These are phyloP conservation scores for Geum urbanum DNA, from an alignment of 306 rosid genomes.

Conservation along the genomic window DNA sequence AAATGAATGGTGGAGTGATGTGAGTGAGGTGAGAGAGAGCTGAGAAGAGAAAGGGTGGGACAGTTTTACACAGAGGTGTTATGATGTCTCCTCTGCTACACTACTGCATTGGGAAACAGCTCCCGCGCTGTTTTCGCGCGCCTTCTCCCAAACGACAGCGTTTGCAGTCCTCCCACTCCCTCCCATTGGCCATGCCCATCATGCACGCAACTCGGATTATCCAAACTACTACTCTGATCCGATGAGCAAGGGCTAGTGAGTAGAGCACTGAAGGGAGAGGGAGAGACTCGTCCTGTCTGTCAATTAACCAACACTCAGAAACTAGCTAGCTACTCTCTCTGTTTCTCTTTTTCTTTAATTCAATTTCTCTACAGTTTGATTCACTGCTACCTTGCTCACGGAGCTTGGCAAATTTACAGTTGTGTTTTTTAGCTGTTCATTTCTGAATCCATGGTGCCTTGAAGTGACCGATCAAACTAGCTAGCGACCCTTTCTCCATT, in stretches of 20 bases:
- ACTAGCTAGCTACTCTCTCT: too few relatives aligned
- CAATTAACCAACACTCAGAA: constrained; percentile 9
- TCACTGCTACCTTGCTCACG: too few relatives aligned
- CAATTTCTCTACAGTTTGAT: too few relatives aligned
- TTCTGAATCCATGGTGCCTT: too few relatives aligned
- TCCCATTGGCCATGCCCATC: too few relatives aligned
- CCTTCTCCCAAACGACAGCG: constrained; percentile 30
- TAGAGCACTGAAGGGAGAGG: background rate
- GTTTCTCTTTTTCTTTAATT: too few relatives aligned
- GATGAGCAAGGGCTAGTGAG: background rate
- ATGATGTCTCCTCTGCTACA: constrained; percentile 6
- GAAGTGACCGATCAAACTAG: background rate
- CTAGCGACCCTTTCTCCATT: too few relatives aligned
- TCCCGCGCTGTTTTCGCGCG: constrained; percentile 71
- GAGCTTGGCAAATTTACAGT: too few relatives aligned
- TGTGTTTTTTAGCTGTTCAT: too few relatives aligned
- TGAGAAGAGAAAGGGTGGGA: constrained; percentile 1
- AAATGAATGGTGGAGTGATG: background rate
- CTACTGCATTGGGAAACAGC: constrained; percentile 45
- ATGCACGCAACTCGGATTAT: background rate
- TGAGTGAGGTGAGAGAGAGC: too few relatives aligned
- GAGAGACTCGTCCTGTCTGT: constrained; percentile 13
- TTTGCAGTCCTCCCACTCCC: constrained; percentile 14
- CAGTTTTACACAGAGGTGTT: constrained; percentile 12
- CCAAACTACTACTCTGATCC: background rate